These are phyloP conservation scores for Striga hermonthica DNA, from an alignment of 305 asterid species.

Conservation along the genomic window DNA sequence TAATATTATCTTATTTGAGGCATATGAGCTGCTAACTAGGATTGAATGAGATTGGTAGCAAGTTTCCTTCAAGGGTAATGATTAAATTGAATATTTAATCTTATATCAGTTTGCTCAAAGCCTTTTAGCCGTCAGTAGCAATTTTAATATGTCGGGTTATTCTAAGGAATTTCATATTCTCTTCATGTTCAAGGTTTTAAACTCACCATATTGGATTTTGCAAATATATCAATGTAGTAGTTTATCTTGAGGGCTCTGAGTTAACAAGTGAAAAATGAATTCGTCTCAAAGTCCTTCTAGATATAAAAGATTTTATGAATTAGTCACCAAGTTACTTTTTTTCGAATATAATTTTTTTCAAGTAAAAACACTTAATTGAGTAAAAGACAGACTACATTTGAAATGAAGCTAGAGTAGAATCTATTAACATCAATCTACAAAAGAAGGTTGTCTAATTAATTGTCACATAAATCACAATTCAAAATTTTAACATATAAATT, in stretches of 20 bases:
- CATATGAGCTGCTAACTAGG: neutral
- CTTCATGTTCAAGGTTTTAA: neutral
- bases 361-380: too few relatives aligned
- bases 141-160: neutral
- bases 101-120: neutral
- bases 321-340: too few relatives aligned
- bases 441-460: too few relatives aligned
- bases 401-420: too few relatives aligned
- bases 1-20: constrained; percentile 2
- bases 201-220: constrained; percentile 7
- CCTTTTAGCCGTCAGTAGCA: neutral
- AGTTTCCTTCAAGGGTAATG: neutral
- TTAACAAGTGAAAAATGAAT: too few relatives aligned
- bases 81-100: neutral
- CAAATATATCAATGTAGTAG: constrained; percentile 7
- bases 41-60: neutral
- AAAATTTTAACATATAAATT: too few relatives aligned
- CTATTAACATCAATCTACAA: too few relatives aligned
- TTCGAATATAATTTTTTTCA: too few relatives aligned
- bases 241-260: neutral
- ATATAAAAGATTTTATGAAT: too few relatives aligned
- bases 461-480: too few relatives aligned
- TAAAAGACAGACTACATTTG: too few relatives aligned
- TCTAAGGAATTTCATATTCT: neutral
- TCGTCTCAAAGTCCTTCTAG: too few relatives aligned